Base-by-base conservation (phyloP, 495 filamentous ascomycete species). In the Penicillium parvum region DNA sequence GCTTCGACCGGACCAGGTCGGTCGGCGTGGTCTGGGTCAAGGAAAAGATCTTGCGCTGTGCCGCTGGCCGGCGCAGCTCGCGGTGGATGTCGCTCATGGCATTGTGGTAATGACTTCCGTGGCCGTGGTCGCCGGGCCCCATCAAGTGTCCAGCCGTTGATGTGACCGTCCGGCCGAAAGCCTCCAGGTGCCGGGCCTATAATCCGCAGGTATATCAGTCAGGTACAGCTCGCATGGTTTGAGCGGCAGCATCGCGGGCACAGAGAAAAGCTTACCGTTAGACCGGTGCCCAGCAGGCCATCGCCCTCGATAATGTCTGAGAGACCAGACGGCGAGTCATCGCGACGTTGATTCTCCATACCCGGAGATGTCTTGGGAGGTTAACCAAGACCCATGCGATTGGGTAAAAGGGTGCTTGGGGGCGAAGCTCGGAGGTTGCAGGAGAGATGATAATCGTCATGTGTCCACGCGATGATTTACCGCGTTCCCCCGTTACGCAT, bases 91-190 rank as follows among this genome's bases (percentile, higher is more conserved):
- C 88, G 55, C 71, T 80, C 80, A 99, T 85, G 53, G 92, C 91
- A 71, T 74, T 78, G 48, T 89, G 82, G 64, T 96, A 96, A 61
- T 78, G 78, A 15, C 75, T 64, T 40, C 36, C 18, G 28, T 52
- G 47, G 33, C 57, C 61, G 33, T 91, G 87, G 42, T 76, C 67
- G 26, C 79, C 54, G 19, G 84, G 82, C 37, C 79, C 83, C 39
- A 95, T 89, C 49, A 99, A 73, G 59, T 94, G 89, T 58, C 81
- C 85, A 28, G 92, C 94, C 12, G 92, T 97, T 16, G 87, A 88
- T 18, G 90, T 90, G 43, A 99, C 90, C 69, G 95, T 99, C 53
- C 90, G 80, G 38, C 88, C 81, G 66, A 99, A 96, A 26, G 90
- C 88, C 67, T 96, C 89, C 48, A 99, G 69, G 50, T 90, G 86